Base-by-base conservation (phyloP, 2,329 filamentous ascomycete genomes). In the Pseudogymnoascus sp. region DNA sequence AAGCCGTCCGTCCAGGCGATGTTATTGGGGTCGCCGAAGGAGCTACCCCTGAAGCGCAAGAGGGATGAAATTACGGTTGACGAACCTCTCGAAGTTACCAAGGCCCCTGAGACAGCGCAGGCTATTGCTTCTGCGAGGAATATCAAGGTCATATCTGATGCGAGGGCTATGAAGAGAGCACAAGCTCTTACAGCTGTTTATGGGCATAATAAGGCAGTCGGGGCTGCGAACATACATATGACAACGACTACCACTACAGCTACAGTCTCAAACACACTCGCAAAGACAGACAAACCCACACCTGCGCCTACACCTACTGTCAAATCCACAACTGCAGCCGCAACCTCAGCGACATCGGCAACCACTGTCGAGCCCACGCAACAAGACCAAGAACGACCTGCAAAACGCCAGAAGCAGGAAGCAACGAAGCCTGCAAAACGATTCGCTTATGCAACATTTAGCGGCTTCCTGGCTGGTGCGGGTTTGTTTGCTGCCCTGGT, bases 141-240 rank as follows among this genome's bases (percentile, higher is more conserved):
- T 3, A 33, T 56, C 10, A 56, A 56, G 50, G 50, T 28, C n/a
- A 56, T 56, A 33, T 56, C 50, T 18, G 50, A 56, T 33, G 50
- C 50, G n/a, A 56, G 50, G 50, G n/a, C 28, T 56, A 56, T 56
- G 50, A 56, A 28, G 50, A 56, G 28, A 33, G 50, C 50, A 3
- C 28, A 56, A 33, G 50, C 50, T 33, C 28, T 7, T 21, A 56
- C n/a, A 21, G 6, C 50, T 56, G 50, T 56, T 33, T 33, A 11
- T 16, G 50, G 28, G 21, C 28, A 56, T 21, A 21, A 56, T 35
- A 56, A 33, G 3, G 28, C 28, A 33, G 35, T 11, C 5, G 18
- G 2, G 16, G 14, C 25, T 16, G 25, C 47, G 25, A 25, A 53
- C 7, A 11, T 16, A 11, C 23, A 28, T 5, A 31, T 53, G 23